These are phyloP conservation scores for Penicillium paradoxum DNA, from an alignment of 495 filamentous ascomycete genomes.

Conservation along the genomic window DNA sequence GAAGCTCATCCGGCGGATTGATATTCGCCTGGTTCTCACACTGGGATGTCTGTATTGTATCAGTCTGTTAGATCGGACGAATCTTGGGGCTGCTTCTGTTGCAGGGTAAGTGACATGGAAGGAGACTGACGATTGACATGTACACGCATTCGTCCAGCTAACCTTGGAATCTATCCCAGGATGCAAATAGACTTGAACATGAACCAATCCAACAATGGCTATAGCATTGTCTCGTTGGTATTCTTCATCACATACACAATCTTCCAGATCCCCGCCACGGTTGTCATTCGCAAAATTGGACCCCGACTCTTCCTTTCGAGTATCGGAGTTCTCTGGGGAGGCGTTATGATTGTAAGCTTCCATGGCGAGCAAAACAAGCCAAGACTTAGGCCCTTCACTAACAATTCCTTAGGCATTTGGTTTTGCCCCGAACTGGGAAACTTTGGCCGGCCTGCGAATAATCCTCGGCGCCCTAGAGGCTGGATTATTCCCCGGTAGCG, in stretches of 20 bases:
- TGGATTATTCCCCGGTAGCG: constrained; percentile 52
- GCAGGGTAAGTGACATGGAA: constrained; percentile 1
- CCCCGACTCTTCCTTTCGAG: constrained; percentile 45
- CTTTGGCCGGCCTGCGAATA: constrained; percentile 47
- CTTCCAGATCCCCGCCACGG: constrained; percentile 27
- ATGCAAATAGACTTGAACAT: constrained; percentile 7
- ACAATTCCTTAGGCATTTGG: constrained; percentile 23
- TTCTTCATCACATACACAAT: constrained; percentile 17
- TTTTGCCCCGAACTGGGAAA: constrained; percentile 47
- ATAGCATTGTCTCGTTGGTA: constrained; percentile 4
- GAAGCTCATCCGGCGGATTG: constrained; percentile 7
- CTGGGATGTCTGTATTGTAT: constrained; percentile 5
- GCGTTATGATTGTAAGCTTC: constrained; percentile 42
- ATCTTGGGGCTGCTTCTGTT: constrained; percentile 6
- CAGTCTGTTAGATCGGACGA: constrained; percentile 7
- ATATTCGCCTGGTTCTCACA: constrained; percentile 4
- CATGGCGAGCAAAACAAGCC: background rate
- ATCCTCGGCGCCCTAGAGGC: constrained; percentile 59
- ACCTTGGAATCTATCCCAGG: background rate
- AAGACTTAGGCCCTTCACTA: background rate
- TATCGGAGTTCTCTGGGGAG: constrained; percentile 45
- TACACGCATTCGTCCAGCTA: background rate
- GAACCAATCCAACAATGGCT: constrained; percentile 7
- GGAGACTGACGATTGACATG: background rate
- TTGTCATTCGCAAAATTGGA: constrained; percentile 50